Evolutionary conservation across 2,329 filamentous ascomycete species (phyloP).

Genomic region (Colletotrichum karsti): DNA sequence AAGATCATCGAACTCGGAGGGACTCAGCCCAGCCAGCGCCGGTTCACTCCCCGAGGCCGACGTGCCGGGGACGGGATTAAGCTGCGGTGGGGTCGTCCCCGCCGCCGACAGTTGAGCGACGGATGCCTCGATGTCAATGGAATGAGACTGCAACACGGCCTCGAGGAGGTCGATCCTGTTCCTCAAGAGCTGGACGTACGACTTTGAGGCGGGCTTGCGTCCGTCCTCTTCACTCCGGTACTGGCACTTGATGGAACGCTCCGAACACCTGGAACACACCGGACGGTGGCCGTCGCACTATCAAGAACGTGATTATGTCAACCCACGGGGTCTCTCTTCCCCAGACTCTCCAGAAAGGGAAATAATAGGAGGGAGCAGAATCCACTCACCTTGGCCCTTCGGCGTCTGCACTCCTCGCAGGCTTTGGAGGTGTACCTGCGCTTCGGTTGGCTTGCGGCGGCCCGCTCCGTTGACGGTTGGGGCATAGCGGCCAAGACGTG

Average conservation of each 20-base stretch:
- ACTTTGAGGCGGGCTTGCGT: slow-evolving; percentile 42
- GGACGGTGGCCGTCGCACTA: slow-evolving; percentile 43
- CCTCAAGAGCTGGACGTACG: slow-evolving; percentile 43
- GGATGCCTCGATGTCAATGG: slow-evolving; percentile 39
- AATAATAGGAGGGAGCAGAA: not conserved
- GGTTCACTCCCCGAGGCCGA: slow-evolving; percentile 17
- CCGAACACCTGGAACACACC: slow-evolving; percentile 41
- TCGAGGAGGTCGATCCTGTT: slow-evolving; percentile 42
- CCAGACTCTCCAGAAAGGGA: too few relatives aligned
- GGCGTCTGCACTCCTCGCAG: slow-evolving; percentile 45
- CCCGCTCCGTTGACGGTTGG: slow-evolving; percentile 18
- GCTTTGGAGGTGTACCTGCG: slow-evolving; percentile 37
- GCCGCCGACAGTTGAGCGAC: slow-evolving; percentile 28
- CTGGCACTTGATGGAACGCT: slow-evolving; percentile 38
- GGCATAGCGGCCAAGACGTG: slow-evolving; percentile 1
- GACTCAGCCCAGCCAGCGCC: slow-evolving; percentile 3
- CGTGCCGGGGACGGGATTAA: slow-evolving; percentile 1
- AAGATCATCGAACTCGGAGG: slow-evolving; percentile 6
- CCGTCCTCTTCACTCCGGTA: slow-evolving; percentile 41
- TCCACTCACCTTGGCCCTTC: slow-evolving; percentile 41
- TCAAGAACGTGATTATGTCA: not conserved
- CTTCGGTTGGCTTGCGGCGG: slow-evolving; percentile 15
- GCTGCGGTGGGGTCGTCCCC: not conserved
- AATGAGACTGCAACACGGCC: slow-evolving; percentile 36
- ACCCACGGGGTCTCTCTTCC: not conserved